Conservation (phyloP, 108 stramenopile genomes). For the Chaetoceros muelleri region DNA sequence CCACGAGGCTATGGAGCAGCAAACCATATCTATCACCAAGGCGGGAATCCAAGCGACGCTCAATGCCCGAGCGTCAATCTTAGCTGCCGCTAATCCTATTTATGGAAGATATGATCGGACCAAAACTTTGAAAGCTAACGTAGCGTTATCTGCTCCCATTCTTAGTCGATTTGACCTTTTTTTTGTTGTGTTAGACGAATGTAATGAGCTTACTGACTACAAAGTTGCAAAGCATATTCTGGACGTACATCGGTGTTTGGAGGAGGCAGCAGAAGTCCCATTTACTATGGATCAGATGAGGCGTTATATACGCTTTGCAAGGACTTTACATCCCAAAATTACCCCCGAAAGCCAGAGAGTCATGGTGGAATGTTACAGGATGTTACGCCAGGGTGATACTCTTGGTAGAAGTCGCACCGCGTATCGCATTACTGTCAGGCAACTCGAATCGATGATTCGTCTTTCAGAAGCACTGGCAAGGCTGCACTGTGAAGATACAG, state of each 20-base stretch:
- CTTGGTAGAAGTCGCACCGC: conserved; percentile 89
- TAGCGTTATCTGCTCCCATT: conserved; percentile 92
- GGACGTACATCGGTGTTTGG: conserved; percentile 78
- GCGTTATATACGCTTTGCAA: conserved; percentile 93
- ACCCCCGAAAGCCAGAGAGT: conserved; percentile 70
- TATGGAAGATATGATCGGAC: conserved; percentile 97
- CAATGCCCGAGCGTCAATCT: conserved; percentile 95
- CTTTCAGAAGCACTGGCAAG: conserved; percentile 94
- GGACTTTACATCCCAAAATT: conserved; percentile 82
- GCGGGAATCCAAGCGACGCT: conserved; percentile 98
- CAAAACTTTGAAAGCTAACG: conserved; percentile 94
- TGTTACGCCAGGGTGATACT: conserved; percentile 90
- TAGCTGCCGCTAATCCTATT: conserved; percentile 98
- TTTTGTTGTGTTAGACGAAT: conserved; percentile 98
- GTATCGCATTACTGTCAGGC: conserved; percentile 98
- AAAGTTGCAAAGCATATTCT: conserved; percentile 94
- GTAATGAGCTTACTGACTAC: conserved; percentile 86
- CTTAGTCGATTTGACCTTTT: conserved; percentile 98
- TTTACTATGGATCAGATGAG: conserved; percentile 84
- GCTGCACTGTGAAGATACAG: conserved; percentile 83
- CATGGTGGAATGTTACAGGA: conserved; percentile 95
- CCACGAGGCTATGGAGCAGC: conserved; percentile 99
- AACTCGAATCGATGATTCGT: conserved; percentile 96
- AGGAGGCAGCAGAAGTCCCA: conserved; percentile 42
- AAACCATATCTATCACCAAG: conserved; percentile 99